A percentile compares a stretch with the other conserved stretches of the same genome.
Evolutionary conservation across 306 rosid genomes (phyloP).

Genomic region (Quillaja saponaria): DNA sequence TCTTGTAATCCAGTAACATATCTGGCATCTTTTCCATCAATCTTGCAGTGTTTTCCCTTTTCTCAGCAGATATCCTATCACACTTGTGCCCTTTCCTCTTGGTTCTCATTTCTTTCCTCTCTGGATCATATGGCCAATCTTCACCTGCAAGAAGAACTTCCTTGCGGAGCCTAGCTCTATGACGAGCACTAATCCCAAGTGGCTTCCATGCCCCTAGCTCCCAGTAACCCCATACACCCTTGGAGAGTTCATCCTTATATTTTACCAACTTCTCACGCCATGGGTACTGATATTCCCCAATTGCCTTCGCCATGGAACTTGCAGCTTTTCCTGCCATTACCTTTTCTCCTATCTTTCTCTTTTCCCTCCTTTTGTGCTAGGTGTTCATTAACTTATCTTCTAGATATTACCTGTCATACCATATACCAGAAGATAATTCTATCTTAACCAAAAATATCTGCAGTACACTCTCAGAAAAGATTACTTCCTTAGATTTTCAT

Average conservation of each 20-base stretch:
- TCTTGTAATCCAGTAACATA: slow-evolving; percentile 74
- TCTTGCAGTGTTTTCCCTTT: slow-evolving; percentile 73
- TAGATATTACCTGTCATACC: slow-evolving; percentile 3
- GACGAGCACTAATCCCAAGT: slow-evolving; percentile 69
- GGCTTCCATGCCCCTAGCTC: slow-evolving; percentile 93
- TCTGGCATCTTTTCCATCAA: slow-evolving; percentile 88
- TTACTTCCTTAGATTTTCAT: no score
- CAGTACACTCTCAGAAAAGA: no score
- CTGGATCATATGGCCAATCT: slow-evolving; percentile 80
- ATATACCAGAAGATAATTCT: not conserved
- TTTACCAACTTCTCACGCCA: slow-evolving; percentile 73
- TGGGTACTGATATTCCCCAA: slow-evolving; percentile 71
- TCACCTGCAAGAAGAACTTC: slow-evolving; percentile 77
- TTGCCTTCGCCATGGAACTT: slow-evolving; percentile 47
- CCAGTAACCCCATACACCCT: slow-evolving; percentile 91
- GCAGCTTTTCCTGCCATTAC: slow-evolving; percentile 70
- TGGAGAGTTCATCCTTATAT: slow-evolving; percentile 66
- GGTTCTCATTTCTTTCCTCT: slow-evolving; percentile 77
- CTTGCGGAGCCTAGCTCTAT: slow-evolving; percentile 65
- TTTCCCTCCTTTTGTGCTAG: not conserved
- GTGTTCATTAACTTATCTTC: not conserved
- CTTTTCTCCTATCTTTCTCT: slow-evolving; percentile 22
- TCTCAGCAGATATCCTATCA: slow-evolving; percentile 75
- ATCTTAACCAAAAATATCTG: no score
- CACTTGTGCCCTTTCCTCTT: slow-evolving; percentile 87